Evolutionary conservation across 1,284 basidiomycete species (phyloP).

Genomic region (Ustilago sp.): DNA sequence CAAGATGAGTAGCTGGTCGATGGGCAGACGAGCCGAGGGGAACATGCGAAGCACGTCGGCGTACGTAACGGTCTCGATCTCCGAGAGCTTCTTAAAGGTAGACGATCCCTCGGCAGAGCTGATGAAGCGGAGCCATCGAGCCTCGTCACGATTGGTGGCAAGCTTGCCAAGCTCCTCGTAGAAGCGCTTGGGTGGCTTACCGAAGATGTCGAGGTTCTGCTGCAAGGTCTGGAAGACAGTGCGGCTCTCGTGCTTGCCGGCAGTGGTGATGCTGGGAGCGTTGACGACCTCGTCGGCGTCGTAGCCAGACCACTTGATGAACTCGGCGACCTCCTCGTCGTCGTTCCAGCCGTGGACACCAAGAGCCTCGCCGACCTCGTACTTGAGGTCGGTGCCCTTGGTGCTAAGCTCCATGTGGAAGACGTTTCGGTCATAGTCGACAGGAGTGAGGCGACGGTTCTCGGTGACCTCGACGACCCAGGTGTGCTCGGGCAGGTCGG

Average conservation of each 20-base stretch:
- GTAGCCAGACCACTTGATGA: constrained; percentile 91
- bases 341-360: constrained; percentile 99
- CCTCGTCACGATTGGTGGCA: constrained; percentile 80
- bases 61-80: constrained; percentile 94
- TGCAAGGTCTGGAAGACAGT: constrained; percentile 96
- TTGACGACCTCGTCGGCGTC: constrained; percentile 85
- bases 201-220: constrained; percentile 96
- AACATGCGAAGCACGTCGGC: constrained; percentile 87
- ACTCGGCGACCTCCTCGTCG: constrained; percentile 84
- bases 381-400: constrained; percentile 89
- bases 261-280: constrained; percentile 75
- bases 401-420: constrained; percentile 99
- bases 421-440: constrained; percentile 96
- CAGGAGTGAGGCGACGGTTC: constrained; percentile 92
- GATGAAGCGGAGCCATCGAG: constrained; percentile 88
- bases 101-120: constrained; percentile 88
- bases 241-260: constrained; percentile 75
- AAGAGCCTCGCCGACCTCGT: constrained; percentile 94
- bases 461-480: constrained; percentile 93
- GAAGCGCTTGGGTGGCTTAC: constrained; percentile 94
- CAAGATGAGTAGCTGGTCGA: constrained; percentile 87
- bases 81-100: constrained; percentile 93
- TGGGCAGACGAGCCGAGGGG: constrained; percentile 79
- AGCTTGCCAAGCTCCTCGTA: constrained; percentile 86
- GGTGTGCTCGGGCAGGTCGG: constrained; percentile 88